Evolutionary conservation across 2,329 filamentous ascomycete species (phyloP).

Genomic region (Botrytis elliptica): DNA sequence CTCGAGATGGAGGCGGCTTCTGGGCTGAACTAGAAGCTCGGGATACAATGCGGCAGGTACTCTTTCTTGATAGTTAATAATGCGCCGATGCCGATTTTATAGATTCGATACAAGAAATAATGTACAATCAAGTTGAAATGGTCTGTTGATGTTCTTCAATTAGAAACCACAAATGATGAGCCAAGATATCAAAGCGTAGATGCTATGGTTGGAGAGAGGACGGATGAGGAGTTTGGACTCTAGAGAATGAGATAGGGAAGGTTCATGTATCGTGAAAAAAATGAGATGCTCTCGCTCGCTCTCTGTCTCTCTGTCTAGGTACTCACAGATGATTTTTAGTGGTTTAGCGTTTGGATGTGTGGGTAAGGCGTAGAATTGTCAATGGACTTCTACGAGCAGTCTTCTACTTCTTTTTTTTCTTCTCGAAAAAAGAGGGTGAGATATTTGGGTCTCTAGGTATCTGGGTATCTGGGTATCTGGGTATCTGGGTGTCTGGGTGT

Average conservation of each 20-base stretch:
- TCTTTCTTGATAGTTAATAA: constrained; percentile 17
- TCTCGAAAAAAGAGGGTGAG: neutral
- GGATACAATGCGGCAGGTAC: constrained; percentile 23
- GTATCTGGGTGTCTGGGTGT: neutral
- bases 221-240: neutral
- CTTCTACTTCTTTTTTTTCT: neutral
- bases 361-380: neutral
- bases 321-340: neutral
- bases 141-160: constrained; percentile 12
- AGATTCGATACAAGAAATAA: neutral
- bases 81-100: constrained; percentile 2
- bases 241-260: neutral
- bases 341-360: neutral
- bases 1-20: constrained; percentile 22
- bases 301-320: neutral
- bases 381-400: neutral
- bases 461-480: neutral
- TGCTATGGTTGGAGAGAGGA: neutral
- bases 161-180: neutral
- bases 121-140: neutral
- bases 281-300: neutral
- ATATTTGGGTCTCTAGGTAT: neutral
- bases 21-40: constrained; percentile 22
- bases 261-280: neutral
- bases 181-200: constrained; percentile 15